These are phyloP conservation scores for Tetrahymena thermophila DNA, from an alignment of 73 alveolate genomes.

Conservation along the genomic window DNA sequence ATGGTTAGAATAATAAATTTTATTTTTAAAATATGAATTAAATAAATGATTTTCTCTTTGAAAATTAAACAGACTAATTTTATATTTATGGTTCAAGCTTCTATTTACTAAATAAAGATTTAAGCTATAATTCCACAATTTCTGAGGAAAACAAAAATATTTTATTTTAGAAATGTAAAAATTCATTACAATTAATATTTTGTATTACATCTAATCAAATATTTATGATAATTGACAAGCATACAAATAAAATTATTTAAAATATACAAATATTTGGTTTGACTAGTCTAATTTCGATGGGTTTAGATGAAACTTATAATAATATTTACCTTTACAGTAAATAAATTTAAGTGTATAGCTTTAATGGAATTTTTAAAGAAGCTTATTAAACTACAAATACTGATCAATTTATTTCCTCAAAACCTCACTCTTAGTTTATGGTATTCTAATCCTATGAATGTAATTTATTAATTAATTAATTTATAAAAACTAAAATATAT, in stretches of 20 bases:
- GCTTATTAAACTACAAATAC: not conserved
- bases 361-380: not conserved
- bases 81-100: not conserved
- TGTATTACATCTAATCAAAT: not conserved
- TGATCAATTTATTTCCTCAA: not conserved
- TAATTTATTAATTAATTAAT: too few relatives aligned
- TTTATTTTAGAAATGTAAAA: not conserved
- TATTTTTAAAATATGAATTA: not conserved
- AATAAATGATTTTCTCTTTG: not conserved
- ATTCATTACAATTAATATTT: not conserved
- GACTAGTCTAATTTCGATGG: too few relatives aligned
- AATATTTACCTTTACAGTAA: too few relatives aligned
- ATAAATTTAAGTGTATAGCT: not conserved
- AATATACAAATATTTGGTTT: not conserved
- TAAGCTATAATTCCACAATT: too few relatives aligned
- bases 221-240: too few relatives aligned
- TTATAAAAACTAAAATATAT: too few relatives aligned
- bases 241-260: too few relatives aligned
- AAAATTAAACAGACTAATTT: too few relatives aligned
- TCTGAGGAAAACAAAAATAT: not conserved
- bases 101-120: too few relatives aligned
- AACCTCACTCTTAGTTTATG: not conserved
- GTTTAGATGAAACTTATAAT: not conserved
- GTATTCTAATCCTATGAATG: not conserved
- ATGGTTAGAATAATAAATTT: too few relatives aligned